Percentiles rank a stretch among this genome's conserved stretches.
Conservation (phyloP, 2,329 filamentous ascomycete genomes). For the Fusarium chlamydosporum region DNA sequence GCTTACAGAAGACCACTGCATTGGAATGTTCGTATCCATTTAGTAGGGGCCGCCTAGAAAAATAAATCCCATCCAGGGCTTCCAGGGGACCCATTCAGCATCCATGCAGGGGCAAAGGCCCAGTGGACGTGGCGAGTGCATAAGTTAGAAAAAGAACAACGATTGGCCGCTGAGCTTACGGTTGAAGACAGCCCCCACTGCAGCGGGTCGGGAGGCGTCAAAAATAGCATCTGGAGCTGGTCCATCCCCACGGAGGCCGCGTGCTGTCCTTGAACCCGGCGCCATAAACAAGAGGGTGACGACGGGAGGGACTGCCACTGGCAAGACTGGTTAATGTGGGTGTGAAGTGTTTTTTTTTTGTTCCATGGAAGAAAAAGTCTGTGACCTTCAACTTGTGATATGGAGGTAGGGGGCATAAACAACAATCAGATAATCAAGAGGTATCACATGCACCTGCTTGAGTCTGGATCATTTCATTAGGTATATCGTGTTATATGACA, state of each 20-base stretch:
- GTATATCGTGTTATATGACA: neutral
- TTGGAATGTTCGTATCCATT: constrained; percentile 38
- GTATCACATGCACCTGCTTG: constrained; percentile 15
- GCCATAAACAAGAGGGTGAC: constrained; percentile 12
- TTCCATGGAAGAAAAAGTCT: neutral
- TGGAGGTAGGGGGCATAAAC: constrained; percentile 3
- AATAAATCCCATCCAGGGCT: neutral
- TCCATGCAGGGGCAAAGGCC: constrained; percentile 39
- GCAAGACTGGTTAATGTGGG: neutral
- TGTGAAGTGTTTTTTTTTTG: constrained; percentile 12
- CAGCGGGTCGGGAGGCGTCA: constrained; percentile 43
- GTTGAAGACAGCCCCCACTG: constrained; percentile 31
- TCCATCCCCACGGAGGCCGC: constrained; percentile 40
- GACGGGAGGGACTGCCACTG: neutral
- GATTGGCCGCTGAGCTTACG: constrained; percentile 34
- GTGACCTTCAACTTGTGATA: constrained; percentile 5
- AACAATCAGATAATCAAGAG: constrained; percentile 5
- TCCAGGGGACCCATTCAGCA: constrained; percentile 12
- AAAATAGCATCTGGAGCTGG: constrained; percentile 47
- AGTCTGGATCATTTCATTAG: constrained; percentile 12
- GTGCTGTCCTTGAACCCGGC: constrained; percentile 15
- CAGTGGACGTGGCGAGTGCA: constrained; percentile 33
- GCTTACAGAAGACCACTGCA: constrained; percentile 23
- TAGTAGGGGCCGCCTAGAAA: constrained; percentile 13
- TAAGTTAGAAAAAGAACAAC: constrained; percentile 12